Evolutionary conservation across 768 basidiomycete genomes (phyloP), one percentile per base, ranked within the genome.

Genomic region (Cystobasidium ongulense): DNA sequence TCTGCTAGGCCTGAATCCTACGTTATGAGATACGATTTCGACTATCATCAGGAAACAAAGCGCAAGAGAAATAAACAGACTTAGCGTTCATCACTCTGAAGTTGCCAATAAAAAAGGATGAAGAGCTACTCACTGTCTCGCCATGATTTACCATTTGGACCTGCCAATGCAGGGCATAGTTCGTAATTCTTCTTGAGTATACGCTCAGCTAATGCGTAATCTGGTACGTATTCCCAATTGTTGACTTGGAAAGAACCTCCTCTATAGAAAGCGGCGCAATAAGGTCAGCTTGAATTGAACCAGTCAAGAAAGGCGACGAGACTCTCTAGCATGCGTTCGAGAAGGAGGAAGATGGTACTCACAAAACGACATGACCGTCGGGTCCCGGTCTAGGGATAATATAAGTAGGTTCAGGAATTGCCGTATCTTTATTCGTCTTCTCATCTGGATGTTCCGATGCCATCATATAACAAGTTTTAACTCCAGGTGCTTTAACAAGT

Each of bases 401-500:
- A 63, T 73, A 73, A 21, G 50, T 65, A n/a, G 72, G 61, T 31
- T 73, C 72, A 27, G 72, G 72, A 53, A 64, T 72, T 36, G 38
- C 31, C 36, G 71, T 63, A 61, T 63, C 71, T 43, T 72, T 63
- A 18, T 27, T 72, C 7, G 57, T 72, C 18, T 25, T 36, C 13
- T 57, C 61, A 43, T 63, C 59, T 8, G 57, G 71, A 43, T 72
- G 71, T 10, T 71, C 68, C 2, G 21, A n/a, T 18, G 71, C n/a
- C 35, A 21, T 35, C 72, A 73, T 73, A n/a, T 64, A 64, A 46
- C 72, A 73, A 50, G 61, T 65, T 43, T 73, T 73, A n/a, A 74
- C 65, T 13, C 50, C 50, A n/a, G 74, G 74, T 1, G 66, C 70
- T 23, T 46, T 36, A 3, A 75, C 71, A 29, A 75, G 59, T 10